A percentile compares a stretch with the other conserved stretches of the same genome.
Conservation (phyloP, 2,329 filamentous ascomycete genomes). For the Beauveria sp. region DNA sequence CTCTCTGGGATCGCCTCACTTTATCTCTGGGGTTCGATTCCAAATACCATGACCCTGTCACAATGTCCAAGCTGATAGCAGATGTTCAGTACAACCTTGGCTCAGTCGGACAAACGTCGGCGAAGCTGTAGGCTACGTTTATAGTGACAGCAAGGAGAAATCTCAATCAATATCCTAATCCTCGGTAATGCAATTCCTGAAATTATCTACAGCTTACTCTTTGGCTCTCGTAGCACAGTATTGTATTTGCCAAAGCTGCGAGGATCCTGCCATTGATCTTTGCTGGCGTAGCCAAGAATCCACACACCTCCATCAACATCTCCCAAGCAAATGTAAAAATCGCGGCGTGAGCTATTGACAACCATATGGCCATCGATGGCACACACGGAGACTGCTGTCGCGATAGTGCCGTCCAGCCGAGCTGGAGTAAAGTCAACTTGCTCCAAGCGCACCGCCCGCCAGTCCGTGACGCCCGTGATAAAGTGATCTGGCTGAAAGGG, state of each 20-base stretch:
- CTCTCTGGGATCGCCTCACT: background rate
- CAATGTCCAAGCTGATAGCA: background rate
- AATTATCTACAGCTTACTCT: background rate
- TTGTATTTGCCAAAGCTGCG: background rate
- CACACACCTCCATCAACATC: background rate
- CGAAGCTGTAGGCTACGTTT: background rate
- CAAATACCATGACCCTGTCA: background rate
- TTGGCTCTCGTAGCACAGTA: background rate
- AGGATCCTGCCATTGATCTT: background rate
- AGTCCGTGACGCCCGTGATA: background rate
- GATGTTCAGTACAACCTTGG: background rate
- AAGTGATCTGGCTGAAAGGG: background rate
- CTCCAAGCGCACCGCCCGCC: background rate
- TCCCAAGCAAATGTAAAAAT: background rate
- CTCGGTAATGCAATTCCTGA: background rate
- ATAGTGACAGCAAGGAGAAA: background rate
- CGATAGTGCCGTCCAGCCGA: background rate
- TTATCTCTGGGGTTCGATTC: background rate
- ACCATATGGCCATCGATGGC: background rate
- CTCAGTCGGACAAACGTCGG: background rate
- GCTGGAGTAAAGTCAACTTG: background rate
- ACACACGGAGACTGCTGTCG: background rate
- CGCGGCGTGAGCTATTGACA: background rate
- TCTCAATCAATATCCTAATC: background rate
- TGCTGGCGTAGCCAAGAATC: background rate